phyloP scores from a whole-genome alignment of 345 rosid species.

The Dipteronia dyeriana region DNA sequence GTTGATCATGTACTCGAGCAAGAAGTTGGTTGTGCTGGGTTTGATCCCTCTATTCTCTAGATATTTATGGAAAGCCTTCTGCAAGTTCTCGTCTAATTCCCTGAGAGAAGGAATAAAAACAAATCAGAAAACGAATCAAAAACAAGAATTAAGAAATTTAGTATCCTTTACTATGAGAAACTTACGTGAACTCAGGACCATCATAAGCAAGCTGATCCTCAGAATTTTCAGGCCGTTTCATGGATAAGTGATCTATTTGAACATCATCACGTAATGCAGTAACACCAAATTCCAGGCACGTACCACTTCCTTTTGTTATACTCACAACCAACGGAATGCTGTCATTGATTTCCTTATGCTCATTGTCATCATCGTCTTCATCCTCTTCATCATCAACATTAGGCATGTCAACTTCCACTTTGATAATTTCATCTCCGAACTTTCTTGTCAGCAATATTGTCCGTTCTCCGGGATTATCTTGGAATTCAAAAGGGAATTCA shows the following conservation, averaged over 20 bases:
- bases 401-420: constrained; percentile 53
- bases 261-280: constrained; percentile 55
- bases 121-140: not conserved
- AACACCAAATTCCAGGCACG: constrained; percentile 51
- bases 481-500: constrained; percentile 55
- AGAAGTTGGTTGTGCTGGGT: constrained; percentile 39
- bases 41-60: constrained; percentile 71
- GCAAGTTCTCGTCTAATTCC: constrained; percentile 70
- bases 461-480: constrained; percentile 61
- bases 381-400: constrained; percentile 21
- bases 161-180: not conserved
- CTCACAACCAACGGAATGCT: constrained; percentile 54
- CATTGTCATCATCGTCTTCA: constrained; percentile 26
- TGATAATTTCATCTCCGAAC: constrained; percentile 47
- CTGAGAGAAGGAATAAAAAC: constrained; percentile 31
- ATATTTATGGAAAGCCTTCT: constrained; percentile 61
- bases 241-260: constrained; percentile 52
- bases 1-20: constrained; percentile 49
- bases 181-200: constrained; percentile 73
- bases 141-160: not conserved
- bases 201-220: constrained; percentile 57
- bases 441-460: constrained; percentile 42
- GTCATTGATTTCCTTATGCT: constrained; percentile 11
- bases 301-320: constrained; percentile 42
- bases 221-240: constrained; percentile 34